A percentile compares a stretch with the other conserved stretches of the same genome.
Conservation (phyloP, 2,329 filamentous ascomycete genomes). For the Zarea fungicola region DNA sequence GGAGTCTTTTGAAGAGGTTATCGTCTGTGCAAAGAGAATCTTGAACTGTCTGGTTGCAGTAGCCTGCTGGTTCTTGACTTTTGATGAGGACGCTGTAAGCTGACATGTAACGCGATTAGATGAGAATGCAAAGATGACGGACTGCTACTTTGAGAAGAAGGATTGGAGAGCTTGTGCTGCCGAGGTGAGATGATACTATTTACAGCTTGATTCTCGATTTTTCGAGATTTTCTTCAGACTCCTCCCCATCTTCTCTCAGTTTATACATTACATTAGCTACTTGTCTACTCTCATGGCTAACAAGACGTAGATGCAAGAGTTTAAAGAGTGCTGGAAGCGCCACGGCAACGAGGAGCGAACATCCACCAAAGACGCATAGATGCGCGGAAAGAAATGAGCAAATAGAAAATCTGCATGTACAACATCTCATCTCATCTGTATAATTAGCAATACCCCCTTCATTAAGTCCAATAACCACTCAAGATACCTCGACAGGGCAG, state of each 20-base stretch:
- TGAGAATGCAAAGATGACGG: slow-evolving; percentile 85
- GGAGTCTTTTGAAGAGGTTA: not conserved
- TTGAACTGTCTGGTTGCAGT: too few species aligned
- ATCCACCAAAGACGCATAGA: slow-evolving; percentile 60
- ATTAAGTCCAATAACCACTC: too few species aligned
- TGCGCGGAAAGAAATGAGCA: too few species aligned
- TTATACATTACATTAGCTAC: not conserved
- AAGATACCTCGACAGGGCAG: too few species aligned
- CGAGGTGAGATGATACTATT: slow-evolving; percentile 60
- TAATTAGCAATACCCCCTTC: slow-evolving; percentile 1
- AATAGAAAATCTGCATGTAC: not conserved
- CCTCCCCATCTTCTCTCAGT: too few species aligned
- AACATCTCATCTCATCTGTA: slow-evolving; percentile 1
- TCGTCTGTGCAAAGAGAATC: too few species aligned
- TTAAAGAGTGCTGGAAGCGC: slow-evolving; percentile 85
- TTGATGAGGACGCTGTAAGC: too few species aligned
- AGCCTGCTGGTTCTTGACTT: too few species aligned
- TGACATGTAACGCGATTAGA: slow-evolving; percentile 42
- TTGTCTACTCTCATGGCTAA: not conserved
- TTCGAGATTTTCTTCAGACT: slow-evolving; percentile 1
- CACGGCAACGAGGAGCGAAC: slow-evolving; percentile 85
- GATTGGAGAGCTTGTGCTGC: slow-evolving; percentile 87
- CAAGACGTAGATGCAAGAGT: slow-evolving; percentile 91
- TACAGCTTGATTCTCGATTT: not conserved
- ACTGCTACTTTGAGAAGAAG: slow-evolving; percentile 94